Base-by-base conservation (phyloP, 352 stramenopile species). In the Phytophthora hibernalis region DNA sequence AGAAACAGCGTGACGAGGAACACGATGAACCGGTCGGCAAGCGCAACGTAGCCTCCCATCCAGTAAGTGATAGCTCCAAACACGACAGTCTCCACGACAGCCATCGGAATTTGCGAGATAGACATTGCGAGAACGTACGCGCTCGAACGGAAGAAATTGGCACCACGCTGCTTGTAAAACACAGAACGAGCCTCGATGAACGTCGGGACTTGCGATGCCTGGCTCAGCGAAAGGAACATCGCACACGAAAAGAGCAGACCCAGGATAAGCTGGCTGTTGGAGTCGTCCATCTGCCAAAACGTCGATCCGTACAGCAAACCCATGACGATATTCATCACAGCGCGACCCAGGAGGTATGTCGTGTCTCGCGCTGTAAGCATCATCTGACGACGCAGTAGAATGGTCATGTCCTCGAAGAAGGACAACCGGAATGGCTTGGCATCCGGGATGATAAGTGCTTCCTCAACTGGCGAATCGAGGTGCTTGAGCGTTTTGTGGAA, bases 141-240 rank as follows among this genome's bases (percentile, higher is more conserved):
- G 1, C 80, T 86, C 9, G 90, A 77, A 16, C 86, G 83, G 64
- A 91, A 96, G 55, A 97, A 97, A 65, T 97, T 97, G 10, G 81
- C 78, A 16, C 91, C 86, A 3, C 80, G 78, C 33, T 98, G 92
- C 66, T 97, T 97, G 80, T 97, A 97, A 70, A 96, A 98, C 16
- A 94, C 69, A 0, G 47, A 47, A 12, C 83, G 84, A n/a, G 76
- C 77, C 15, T 86, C 77, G 59, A 97, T 90, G 54, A 94, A 92
- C 26, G 81, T 87, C 15, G 89, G 71, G 13, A 98, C 70, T 60
- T 95, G 83, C 0, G 89, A 72, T 22, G 92, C 89, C 22, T 89
- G 81, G 22, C 89, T 87, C 54, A 98, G 61, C 6, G 83, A 89
- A 3, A 96, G 69, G 63, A 96, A 97, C 68, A 98, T 91, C 21